Base-by-base conservation (phyloP, 495 filamentous ascomycete genomes). In the Penicillium simplicissimum region DNA sequence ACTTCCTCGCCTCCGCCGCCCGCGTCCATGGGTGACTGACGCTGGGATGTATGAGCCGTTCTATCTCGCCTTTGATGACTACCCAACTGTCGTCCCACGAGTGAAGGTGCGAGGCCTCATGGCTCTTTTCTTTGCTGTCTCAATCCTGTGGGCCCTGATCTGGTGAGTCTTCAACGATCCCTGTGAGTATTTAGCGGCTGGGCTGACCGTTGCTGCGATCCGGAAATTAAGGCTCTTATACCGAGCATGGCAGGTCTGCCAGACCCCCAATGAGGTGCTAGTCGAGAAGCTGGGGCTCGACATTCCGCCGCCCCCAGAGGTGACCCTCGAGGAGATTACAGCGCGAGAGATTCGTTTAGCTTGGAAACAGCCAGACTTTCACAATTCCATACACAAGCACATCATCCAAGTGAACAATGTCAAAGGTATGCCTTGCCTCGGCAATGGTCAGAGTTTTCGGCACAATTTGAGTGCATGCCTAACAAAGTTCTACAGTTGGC, bases 331-430 rank as follows among this genome's bases (percentile, higher is more conserved):
- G 53, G 92, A 90, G 52, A 91, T 98, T 60, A 89, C 88, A 53
- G 81, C 91, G 28, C 91, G 94, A 67, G 90, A 91, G 45, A 89
- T 96, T 31, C 88, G 91, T n/a, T 81, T 98, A 15, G 92, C 93
- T 67, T 97, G 93, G 92, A 92, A 91, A 55, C 84, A 90, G 53
- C 88, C 90, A 1, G 87, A 90, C 43, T 84, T 87, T 68, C 88
- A 87, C 56, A 88, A 90, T 59, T 88, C 90, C 13, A 89, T 93
- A 54, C 81, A 89, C 14, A 95, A 93, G 76, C 91, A 96, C 71
- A 84, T 93, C 23, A 92, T 98, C 38, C 90, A 96, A 66, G 87
- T 97, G 57, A 98, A 98, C 70, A 93, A 93, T 36, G 87, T 91
- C 36, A 93, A 92, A 77, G 90, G 93, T 96, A 75, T 43, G 53